A percentile compares a stretch with the other conserved stretches of the same genome.
Conservation (phyloP, 371 early-diverging fungal species). For the Mortierella sp. region DNA sequence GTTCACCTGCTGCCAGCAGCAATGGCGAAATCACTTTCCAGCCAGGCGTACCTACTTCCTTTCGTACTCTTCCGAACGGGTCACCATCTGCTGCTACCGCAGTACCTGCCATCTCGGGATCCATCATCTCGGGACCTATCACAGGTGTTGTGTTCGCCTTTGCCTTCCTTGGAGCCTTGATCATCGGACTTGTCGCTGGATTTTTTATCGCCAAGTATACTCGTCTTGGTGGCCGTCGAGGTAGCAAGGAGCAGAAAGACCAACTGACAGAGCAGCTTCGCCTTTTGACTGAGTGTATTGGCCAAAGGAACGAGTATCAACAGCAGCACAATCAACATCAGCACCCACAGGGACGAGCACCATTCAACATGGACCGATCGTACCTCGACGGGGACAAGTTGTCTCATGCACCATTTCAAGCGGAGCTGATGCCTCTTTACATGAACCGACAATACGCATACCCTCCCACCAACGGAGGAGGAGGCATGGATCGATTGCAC, state of each 20-base stretch:
- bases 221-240: background rate
- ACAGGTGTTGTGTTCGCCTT: background rate
- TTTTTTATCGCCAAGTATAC: conserved; percentile 1
- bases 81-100: background rate
- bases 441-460: background rate
- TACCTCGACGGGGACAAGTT: background rate
- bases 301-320: background rate
- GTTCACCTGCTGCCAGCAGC: background rate
- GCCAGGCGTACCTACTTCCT: background rate
- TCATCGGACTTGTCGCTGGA: background rate
- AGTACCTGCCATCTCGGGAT: background rate
- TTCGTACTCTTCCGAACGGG: background rate
- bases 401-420: background rate
- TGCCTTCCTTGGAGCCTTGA: background rate
- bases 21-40: background rate
- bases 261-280: conserved; percentile 1
- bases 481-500: background rate
- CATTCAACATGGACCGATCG: background rate
- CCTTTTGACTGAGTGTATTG: background rate
- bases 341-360: background rate
- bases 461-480: background rate
- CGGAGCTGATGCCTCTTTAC: background rate
- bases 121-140: background rate
- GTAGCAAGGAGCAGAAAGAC: background rate
- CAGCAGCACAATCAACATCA: background rate